Percentiles rank a stretch among this genome's conserved stretches.
Conservation (phyloP, 768 basidiomycete species). For the Galerina sulciceps region DNA sequence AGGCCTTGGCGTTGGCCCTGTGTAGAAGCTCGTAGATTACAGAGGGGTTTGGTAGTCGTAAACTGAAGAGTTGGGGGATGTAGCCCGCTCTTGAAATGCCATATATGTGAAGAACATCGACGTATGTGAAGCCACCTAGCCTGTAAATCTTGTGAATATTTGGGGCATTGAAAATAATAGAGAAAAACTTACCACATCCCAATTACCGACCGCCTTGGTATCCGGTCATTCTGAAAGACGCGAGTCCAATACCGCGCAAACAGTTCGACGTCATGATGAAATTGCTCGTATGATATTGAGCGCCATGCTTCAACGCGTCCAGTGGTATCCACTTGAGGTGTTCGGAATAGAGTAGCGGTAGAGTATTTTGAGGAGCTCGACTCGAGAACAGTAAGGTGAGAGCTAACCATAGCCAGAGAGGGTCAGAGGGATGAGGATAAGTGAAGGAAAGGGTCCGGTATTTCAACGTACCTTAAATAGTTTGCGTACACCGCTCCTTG, state of each 20-base stretch:
- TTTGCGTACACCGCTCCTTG: slow-evolving; percentile 23
- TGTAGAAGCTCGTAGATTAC: slow-evolving; percentile 72
- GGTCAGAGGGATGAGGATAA: slow-evolving; percentile 11
- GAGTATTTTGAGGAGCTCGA: slow-evolving; percentile 54
- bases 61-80: slow-evolving; percentile 77
- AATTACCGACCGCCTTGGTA: slow-evolving; percentile 62
- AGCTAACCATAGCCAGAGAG: slow-evolving; percentile 40
- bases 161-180: slow-evolving; percentile 3
- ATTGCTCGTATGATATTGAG: slow-evolving; percentile 66
- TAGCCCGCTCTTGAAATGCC: slow-evolving; percentile 77
- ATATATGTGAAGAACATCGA: slow-evolving; percentile 75
- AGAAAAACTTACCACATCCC: slow-evolving; percentile 64
- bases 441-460: slow-evolving; percentile 15
- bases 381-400: slow-evolving; percentile 70
- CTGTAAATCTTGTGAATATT: slow-evolving; percentile 38
- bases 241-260: slow-evolving; percentile 68
- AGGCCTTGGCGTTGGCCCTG: slow-evolving; percentile 63
- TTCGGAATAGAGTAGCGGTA: slow-evolving; percentile 59
- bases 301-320: slow-evolving; percentile 56
- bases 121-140: slow-evolving; percentile 75
- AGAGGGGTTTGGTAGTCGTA: slow-evolving; percentile 73
- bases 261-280: slow-evolving; percentile 65
- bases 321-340: slow-evolving; percentile 52
- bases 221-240: slow-evolving; percentile 46
- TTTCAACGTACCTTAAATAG: slow-evolving; percentile 22